Evolutionary conservation across 2,329 filamentous ascomycete genomes (phyloP), one percentile per base, ranked within the genome.

Genomic region (Clonostachys chloroleuca): DNA sequence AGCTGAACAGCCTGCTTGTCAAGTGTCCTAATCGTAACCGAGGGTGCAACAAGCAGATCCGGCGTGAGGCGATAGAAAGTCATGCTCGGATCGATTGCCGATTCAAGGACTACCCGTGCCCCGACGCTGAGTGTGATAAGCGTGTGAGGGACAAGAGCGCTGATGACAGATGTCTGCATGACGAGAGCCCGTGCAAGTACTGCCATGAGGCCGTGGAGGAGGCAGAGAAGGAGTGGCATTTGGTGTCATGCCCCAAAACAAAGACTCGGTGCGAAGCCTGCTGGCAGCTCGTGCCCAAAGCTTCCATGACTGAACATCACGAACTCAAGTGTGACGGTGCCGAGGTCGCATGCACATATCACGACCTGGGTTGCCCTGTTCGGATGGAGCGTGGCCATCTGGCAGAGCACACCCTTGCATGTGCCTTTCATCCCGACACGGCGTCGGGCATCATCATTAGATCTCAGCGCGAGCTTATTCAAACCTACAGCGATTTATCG

Each of bases 1-100:
- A 84, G 59, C 75, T 86, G 17, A 81, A 84, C 52, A 75, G 68
- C 49, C 68, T 86, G 12, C 62, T 70, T 24, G 83, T 83, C 43
- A 72, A 73, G 49, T 86, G 83, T 47, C 81, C 82, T 3, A 78
- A 81, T 52, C 58, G 64, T 3, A 57, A 59, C 13, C 61, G 68
- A 35, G 79, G 78, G 9, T 86, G 83, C 58, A 60, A 64, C 36
- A 63, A 70, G 37, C 64, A 74, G 10, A 63, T 80, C 42, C 67
- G 75, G 6, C 72, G 83, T 9, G 78, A 80, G 40, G 67, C 74
- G 24, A 68, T 84, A 9, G 71, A 77, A 54, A 69, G 71, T 24
- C 83, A 86, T 56, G 71, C 81, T 39, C 71, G 72, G 8, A 70
- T 70, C 17, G 77, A 81, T 43, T 86, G 83, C 56, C 68, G 68